Evolutionary conservation across 257 asterid species (phyloP).

Genomic region (Solanum chmielewskii): DNA sequence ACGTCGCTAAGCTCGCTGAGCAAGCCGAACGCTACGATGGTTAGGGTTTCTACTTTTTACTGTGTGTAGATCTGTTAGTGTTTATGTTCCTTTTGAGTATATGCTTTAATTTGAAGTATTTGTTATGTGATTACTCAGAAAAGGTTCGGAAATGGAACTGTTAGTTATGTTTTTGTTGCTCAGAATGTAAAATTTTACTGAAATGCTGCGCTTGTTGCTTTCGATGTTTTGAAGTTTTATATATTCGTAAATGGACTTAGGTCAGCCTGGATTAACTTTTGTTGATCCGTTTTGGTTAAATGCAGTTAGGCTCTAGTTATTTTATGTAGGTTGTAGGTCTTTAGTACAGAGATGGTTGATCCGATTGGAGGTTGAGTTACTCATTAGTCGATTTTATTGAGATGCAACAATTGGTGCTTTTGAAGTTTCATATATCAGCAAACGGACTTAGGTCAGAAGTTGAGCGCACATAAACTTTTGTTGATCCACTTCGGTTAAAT

Average conservation of each 20-base stretch:
- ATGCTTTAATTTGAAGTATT: neutral
- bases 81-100: neutral
- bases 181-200: neutral
- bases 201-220: neutral
- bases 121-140: neutral
- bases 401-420: neutral
- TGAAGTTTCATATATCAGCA: neutral
- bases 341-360: neutral
- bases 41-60: neutral
- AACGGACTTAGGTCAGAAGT: neutral
- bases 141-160: neutral
- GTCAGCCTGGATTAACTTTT: neutral
- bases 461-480: neutral
- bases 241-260: neutral
- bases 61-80: neutral
- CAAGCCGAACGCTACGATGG: conserved; percentile 35
- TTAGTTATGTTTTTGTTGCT: neutral
- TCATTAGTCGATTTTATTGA: neutral
- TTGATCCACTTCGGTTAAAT: neutral
- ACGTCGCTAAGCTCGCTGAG: conserved; percentile 30
- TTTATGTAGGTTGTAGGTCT: neutral
- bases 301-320: neutral
- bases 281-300: neutral
- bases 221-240: neutral
- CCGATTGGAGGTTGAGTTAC: neutral